A percentile compares a stretch with the other conserved stretches of the same genome.
These are phyloP conservation scores for Lantana camara DNA, from an alignment of 257 asterid species.

Conservation along the genomic window DNA sequence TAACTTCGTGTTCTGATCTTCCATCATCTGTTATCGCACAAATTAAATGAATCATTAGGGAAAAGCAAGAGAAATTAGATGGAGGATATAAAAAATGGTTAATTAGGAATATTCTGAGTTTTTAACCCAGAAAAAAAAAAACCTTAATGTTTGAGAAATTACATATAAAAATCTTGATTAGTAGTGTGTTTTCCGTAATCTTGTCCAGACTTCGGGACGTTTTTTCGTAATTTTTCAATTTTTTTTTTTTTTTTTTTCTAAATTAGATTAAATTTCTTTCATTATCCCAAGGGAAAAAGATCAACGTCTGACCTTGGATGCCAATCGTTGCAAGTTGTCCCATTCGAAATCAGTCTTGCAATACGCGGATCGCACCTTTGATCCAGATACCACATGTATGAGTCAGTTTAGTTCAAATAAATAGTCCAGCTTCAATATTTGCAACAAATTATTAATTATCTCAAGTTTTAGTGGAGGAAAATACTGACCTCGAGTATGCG, in stretches of 20 bases:
- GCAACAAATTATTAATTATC: neutral
- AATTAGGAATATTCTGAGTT: too few relatives aligned
- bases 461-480: neutral
- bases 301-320: slow-evolving; percentile 48
- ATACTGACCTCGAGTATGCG: slow-evolving; percentile 81
- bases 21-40: slow-evolving; percentile 64
- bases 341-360: slow-evolving; percentile 85
- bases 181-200: too few relatives aligned
- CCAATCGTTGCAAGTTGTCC: slow-evolving; percentile 77
- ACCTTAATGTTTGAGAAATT: too few relatives aligned
- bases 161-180: too few relatives aligned
- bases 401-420: slow-evolving; percentile 11
- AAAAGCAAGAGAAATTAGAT: neutral
- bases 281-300: neutral
- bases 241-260: too few relatives aligned
- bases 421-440: too few relatives aligned
- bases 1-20: slow-evolving; percentile 65
- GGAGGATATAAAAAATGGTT: too few relatives aligned
- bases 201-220: too few relatives aligned
- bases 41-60: neutral
- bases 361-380: slow-evolving; percentile 85
- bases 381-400: neutral
- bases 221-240: too few relatives aligned
- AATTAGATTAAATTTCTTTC: too few relatives aligned
- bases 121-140: too few relatives aligned